A percentile compares a stretch with the other conserved stretches of the same genome.
Conservation (phyloP, 306 rosid genomes). For the Alnus rubra region DNA sequence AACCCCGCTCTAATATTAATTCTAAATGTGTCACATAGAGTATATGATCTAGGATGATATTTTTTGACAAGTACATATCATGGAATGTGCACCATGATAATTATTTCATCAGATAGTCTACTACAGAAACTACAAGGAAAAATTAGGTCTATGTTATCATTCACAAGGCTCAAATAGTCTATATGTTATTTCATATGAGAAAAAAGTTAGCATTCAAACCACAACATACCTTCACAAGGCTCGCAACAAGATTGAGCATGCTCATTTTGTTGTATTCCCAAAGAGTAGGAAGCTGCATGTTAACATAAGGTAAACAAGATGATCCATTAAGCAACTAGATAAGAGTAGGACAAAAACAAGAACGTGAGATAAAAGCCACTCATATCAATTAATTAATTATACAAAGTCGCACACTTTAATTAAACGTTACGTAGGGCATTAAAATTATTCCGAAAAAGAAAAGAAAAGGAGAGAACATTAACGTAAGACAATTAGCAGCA, state of each 20-base stretch:
- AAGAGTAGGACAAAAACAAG: not conserved
- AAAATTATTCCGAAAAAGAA: not conserved
- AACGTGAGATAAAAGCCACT: not conserved
- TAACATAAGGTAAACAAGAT: slow-evolving; percentile 29
- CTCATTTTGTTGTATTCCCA: slow-evolving; percentile 93
- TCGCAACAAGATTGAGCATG: slow-evolving; percentile 85
- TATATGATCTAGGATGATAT: not conserved
- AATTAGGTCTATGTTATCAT: slow-evolving; percentile 6
- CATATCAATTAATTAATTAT: not conserved
- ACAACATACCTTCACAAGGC: slow-evolving; percentile 68
- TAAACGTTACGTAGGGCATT: not conserved
- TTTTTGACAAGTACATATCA: not conserved
- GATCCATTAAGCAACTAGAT: slow-evolving; percentile 13
- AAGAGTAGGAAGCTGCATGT: slow-evolving; percentile 73
- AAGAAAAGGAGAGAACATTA: not conserved
- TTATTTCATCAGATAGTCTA: not conserved
- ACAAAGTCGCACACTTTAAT: not conserved
- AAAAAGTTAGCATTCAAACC: slow-evolving; percentile 26
- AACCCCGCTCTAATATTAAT: not conserved
- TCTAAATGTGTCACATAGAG: not conserved
- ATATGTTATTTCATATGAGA: not conserved
- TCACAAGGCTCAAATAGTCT: too few relatives aligned
- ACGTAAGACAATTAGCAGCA: not conserved
- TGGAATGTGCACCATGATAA: not conserved
- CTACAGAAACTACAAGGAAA: slow-evolving; percentile 9